phyloP scores from a whole-genome alignment of 1,139 yeast genomes.

The Kurtzmaniella quercitrusa region DNA sequence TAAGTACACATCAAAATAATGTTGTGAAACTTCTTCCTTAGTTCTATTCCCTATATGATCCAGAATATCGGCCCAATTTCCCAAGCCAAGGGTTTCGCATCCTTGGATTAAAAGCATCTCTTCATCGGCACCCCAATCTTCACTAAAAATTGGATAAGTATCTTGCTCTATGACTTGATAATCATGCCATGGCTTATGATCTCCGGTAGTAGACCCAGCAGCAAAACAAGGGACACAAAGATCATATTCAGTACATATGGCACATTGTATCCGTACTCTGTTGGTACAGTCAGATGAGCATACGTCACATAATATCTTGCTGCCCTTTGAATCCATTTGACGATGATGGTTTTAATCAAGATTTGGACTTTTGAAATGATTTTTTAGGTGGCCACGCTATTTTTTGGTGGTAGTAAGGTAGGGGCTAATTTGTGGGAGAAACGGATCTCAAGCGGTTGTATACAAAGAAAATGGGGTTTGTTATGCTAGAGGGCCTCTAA shows the following conservation, averaged over 20 bases:
- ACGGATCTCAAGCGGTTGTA: too few species aligned
- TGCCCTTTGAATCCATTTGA: constrained; percentile 32
- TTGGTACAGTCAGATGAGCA: constrained; percentile 94
- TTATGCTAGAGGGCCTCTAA: too few species aligned
- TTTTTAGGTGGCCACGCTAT: neutral
- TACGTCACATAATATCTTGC: constrained; percentile 86
- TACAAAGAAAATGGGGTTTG: too few species aligned
- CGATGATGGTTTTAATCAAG: too few species aligned
- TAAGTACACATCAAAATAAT: constrained; percentile 69
- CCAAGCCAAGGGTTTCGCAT: constrained; percentile 84
- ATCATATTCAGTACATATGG: constrained; percentile 89
- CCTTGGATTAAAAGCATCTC: constrained; percentile 87
- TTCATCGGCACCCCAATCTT: constrained; percentile 98
- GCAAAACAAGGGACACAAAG: constrained; percentile 96
- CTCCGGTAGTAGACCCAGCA: constrained; percentile 72
- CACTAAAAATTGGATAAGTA: constrained; percentile 85
- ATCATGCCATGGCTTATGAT: constrained; percentile 93
- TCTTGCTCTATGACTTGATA: constrained; percentile 91
- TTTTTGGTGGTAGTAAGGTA: neutral
- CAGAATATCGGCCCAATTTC: constrained; percentile 96
- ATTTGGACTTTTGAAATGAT: neutral
- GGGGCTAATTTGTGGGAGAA: too few species aligned
- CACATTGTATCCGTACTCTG: constrained; percentile 86
- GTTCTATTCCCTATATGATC: constrained; percentile 92
- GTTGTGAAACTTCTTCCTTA: constrained; percentile 86